Percentiles rank a stretch among this genome's conserved stretches.
phyloP scores from a whole-genome alignment of 2,329 filamentous ascomycete species.

The Sordariomycetes sp. region DNA sequence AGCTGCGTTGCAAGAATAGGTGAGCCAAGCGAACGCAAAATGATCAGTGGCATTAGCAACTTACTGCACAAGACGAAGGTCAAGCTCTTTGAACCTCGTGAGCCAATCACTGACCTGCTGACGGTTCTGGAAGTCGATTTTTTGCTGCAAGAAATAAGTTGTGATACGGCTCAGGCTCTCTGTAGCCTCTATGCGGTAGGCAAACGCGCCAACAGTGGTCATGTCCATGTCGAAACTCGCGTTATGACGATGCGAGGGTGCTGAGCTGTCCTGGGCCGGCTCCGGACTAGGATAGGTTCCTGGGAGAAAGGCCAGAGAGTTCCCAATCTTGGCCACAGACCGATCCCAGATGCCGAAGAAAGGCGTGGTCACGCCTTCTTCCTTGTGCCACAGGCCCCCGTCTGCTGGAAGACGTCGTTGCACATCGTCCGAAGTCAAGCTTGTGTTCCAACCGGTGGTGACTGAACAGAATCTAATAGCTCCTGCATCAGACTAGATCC shows the following conservation, averaged over 20 bases:
- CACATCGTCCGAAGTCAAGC: constrained; percentile 20
- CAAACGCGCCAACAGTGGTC: constrained; percentile 32
- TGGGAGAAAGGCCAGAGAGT: constrained; percentile 26
- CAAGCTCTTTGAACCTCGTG: constrained; percentile 36
- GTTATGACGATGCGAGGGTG: background rate
- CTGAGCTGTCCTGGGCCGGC: constrained; percentile 7
- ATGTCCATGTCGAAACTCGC: constrained; percentile 18
- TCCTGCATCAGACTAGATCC: too few species aligned
- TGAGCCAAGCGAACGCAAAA: too few species aligned
- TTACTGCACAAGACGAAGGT: constrained; percentile 32
- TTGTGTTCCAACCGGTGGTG: constrained; percentile 19
- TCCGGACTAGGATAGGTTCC: constrained; percentile 17
- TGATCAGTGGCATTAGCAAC: too few species aligned
- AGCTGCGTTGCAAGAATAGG: too few species aligned
- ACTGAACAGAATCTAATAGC: background rate
- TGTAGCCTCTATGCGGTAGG: constrained; percentile 35
- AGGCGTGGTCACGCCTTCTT: constrained; percentile 26
- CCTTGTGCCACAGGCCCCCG: constrained; percentile 29
- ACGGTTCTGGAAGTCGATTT: constrained; percentile 25
- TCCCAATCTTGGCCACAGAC: constrained; percentile 26
- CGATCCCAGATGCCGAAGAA: constrained; percentile 36
- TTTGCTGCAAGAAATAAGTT: constrained; percentile 33
- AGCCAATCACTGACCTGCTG: constrained; percentile 33
- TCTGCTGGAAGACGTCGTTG: constrained; percentile 22
- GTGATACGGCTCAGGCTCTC: constrained; percentile 34